These are phyloP conservation scores for Paspalum notatum DNA, from an alignment of 176 grass and related monocot species.

Conservation along the genomic window DNA sequence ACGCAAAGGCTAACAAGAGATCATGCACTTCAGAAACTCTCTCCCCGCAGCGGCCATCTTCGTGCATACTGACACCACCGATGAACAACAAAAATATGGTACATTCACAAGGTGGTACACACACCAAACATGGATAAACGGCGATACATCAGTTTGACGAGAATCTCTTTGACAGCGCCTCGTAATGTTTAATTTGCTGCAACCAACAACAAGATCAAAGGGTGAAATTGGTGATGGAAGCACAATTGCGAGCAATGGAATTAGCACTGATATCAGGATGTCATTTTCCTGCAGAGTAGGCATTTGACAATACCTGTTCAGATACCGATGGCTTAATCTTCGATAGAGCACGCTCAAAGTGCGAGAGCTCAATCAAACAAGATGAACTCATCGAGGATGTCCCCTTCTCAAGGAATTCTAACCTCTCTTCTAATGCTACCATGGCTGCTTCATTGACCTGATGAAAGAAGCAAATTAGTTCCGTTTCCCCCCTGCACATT, in stretches of 20 bases:
- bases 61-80: no score
- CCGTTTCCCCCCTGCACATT: neutral
- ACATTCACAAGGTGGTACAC: neutral
- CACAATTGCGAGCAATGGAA: neutral
- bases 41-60: no score
- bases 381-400: conserved; percentile 43
- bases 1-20: neutral
- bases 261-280: neutral
- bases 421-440: conserved; percentile 67
- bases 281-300: neutral
- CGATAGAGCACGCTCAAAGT: conserved; percentile 66
- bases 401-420: conserved; percentile 48
- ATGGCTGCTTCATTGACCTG: conserved; percentile 91
- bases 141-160: conserved; percentile 20
- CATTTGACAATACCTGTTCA: conserved; percentile 53
- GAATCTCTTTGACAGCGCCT: conserved; percentile 51
- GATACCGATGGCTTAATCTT: conserved; percentile 79
- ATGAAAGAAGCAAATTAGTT: conserved; percentile 18
- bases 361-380: conserved; percentile 48
- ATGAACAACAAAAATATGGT: neutral
- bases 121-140: neutral
- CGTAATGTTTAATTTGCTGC: conserved; percentile 67
- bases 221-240: neutral
- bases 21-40: neutral
- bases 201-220: neutral